A percentile compares a stretch with the other conserved stretches of the same genome.
phyloP scores from a whole-genome alignment of 441 rosid species.

The Lagerstroemia fauriei region DNA sequence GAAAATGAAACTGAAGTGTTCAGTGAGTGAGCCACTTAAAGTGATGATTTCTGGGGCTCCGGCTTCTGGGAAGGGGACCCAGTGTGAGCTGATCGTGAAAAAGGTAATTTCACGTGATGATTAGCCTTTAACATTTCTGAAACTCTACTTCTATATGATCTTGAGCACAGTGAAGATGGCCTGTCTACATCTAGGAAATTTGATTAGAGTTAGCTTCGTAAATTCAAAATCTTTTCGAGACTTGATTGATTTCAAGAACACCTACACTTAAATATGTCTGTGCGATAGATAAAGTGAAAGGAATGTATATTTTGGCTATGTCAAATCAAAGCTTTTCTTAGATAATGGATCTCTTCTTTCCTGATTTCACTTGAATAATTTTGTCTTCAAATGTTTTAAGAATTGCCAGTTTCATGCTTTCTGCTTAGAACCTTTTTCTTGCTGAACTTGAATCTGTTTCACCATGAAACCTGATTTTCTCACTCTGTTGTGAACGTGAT shows the following conservation, averaged over 20 bases:
- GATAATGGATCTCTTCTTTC: neutral
- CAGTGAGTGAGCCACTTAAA: conserved; percentile 60
- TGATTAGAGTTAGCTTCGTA: neutral
- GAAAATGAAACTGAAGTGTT: conserved; percentile 55
- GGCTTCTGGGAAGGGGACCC: conserved; percentile 93
- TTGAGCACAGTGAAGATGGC: neutral
- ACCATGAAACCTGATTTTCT: neutral
- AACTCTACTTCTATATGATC: neutral
- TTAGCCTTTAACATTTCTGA: neutral
- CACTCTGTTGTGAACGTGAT: neutral
- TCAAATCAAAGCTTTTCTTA: neutral
- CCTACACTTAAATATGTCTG: neutral
- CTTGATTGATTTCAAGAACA: neutral
- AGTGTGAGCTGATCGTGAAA: conserved; percentile 71
- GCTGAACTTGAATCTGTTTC: neutral
- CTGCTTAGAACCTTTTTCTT: neutral
- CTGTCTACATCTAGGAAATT: neutral
- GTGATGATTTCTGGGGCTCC: conserved; percentile 96
- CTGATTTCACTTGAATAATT: neutral
- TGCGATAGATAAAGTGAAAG: too few species aligned
- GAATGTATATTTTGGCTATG: neutral
- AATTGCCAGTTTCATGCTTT: neutral
- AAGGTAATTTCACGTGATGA: conserved; percentile 47
- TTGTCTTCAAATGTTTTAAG: neutral
- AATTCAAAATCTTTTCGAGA: neutral